These are phyloP conservation scores for Naganishia albida DNA, from an alignment of 1,284 basidiomycete species.

Conservation along the genomic window DNA sequence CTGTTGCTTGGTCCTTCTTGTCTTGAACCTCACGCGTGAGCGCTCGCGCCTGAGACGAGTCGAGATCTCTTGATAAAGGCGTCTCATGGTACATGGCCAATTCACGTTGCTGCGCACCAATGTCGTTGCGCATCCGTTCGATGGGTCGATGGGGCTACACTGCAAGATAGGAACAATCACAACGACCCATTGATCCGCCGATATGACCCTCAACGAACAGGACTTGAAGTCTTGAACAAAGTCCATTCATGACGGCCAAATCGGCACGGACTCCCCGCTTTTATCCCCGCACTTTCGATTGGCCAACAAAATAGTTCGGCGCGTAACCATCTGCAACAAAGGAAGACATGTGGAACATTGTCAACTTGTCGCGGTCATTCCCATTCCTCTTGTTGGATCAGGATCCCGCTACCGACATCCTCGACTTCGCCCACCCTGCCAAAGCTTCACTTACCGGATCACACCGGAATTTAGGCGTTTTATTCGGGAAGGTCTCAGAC, in stretches of 20 bases:
- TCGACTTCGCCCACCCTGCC: not conserved
- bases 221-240: not conserved
- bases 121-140: no score
- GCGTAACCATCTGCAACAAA: constrained; percentile 4
- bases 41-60: no score
- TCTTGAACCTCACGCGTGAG: no score
- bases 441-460: not conserved
- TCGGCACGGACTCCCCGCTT: constrained; percentile 4
- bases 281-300: constrained; percentile 18
- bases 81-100: no score
- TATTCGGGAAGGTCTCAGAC: constrained; percentile 1
- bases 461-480: not conserved
- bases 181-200: no score
- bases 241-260: no score
- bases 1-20: no score
- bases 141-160: no score
- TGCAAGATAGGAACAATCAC: no score
- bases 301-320: constrained; percentile 10
- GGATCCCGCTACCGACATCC: no score
- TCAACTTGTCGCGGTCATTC: not conserved
- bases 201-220: not conserved
- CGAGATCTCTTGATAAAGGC: no score
- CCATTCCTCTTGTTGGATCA: not conserved
- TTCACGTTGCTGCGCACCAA: no score
- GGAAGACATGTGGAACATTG: constrained; percentile 7